Evolutionary conservation across 2,329 filamentous ascomycete species (phyloP).

Genomic region (Botryotinia calthae): DNA sequence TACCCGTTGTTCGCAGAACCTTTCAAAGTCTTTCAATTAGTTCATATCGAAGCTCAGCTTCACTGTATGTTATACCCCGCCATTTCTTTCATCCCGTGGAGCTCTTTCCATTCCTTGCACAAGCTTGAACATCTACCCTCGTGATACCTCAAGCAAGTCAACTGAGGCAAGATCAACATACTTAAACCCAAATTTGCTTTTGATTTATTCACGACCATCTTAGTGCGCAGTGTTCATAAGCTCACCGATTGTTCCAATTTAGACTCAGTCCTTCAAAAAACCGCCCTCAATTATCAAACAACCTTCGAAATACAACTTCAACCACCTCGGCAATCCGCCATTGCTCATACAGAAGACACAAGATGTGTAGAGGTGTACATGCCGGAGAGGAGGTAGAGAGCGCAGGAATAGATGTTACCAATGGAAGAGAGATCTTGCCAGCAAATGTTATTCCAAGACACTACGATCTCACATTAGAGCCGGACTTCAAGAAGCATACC

Average conservation of each 20-base stretch:
- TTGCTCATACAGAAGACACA: constrained; percentile 71
- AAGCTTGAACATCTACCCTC: constrained; percentile 1
- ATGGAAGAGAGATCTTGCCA: constrained; percentile 80
- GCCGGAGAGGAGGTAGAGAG: constrained; percentile 54
- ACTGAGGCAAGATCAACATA: neutral
- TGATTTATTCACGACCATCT: neutral
- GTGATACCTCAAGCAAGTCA: constrained; percentile 7
- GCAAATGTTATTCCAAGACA: constrained; percentile 89
- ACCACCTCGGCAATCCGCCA: constrained; percentile 46
- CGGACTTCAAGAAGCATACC: constrained; percentile 81
- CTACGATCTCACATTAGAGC: constrained; percentile 89
- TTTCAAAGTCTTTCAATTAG: constrained; percentile 17
- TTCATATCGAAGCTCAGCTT: constrained; percentile 16
- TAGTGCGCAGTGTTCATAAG: neutral
- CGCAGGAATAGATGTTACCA: constrained; percentile 57
- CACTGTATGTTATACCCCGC: constrained; percentile 20
- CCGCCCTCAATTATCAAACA: constrained; percentile 30
- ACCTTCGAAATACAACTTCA: constrained; percentile 26
- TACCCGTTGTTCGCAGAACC: constrained; percentile 22
- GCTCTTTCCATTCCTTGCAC: neutral
- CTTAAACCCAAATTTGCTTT: neutral
- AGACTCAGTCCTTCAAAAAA: constrained; percentile 30
- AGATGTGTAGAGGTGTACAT: constrained; percentile 64
- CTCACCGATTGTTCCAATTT: constrained; percentile 14
- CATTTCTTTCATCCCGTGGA: constrained; percentile 13